Evolutionary conservation across 805 yeast species (phyloP).

Genomic region (Lipomyces sp.): DNA sequence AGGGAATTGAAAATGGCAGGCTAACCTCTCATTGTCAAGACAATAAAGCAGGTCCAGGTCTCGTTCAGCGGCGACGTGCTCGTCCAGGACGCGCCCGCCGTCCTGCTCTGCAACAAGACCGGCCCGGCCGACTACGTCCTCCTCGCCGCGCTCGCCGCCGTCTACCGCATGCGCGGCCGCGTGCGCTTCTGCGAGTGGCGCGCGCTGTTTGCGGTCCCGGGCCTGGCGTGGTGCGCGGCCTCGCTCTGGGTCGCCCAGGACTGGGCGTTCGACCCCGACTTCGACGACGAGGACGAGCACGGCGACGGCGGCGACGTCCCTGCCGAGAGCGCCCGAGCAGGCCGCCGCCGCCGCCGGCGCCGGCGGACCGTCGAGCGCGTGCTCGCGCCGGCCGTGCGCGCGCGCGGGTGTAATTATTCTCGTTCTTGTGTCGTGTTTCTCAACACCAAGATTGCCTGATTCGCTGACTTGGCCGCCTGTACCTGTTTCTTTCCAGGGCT

Average conservation of each 20-base stretch:
- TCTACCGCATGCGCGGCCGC: constrained; percentile 18
- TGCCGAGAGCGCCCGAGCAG: too few species aligned
- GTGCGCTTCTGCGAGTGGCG: constrained; percentile 16
- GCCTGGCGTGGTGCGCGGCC: constrained; percentile 14
- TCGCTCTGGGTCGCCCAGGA: constrained; percentile 24
- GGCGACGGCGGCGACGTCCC: too few species aligned
- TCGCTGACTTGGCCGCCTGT: too few species aligned
- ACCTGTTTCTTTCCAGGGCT: too few species aligned
- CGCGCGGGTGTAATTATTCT: too few species aligned
- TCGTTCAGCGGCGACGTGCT: constrained; percentile 28
- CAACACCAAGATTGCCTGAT: too few species aligned
- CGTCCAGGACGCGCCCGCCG: constrained; percentile 9
- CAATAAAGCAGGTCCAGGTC: constrained; percentile 13
- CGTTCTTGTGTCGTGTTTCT: too few species aligned
- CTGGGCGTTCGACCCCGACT: constrained; percentile 16
- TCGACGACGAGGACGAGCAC: constrained; percentile 6
- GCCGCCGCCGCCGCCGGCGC: too few species aligned
- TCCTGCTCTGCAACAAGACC: constrained; percentile 21
- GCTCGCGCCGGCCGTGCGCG: too few species aligned
- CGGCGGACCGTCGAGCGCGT: too few species aligned
- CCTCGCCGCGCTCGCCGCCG: constrained; percentile 14
- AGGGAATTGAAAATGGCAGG: too few species aligned
- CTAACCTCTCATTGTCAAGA: too few species aligned
- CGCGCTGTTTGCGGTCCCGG: constrained; percentile 14
- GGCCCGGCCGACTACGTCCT: constrained; percentile 19